Evolutionary conservation across 2,329 filamentous ascomycete species (phyloP).

Genomic region (Xylariales sp.): DNA sequence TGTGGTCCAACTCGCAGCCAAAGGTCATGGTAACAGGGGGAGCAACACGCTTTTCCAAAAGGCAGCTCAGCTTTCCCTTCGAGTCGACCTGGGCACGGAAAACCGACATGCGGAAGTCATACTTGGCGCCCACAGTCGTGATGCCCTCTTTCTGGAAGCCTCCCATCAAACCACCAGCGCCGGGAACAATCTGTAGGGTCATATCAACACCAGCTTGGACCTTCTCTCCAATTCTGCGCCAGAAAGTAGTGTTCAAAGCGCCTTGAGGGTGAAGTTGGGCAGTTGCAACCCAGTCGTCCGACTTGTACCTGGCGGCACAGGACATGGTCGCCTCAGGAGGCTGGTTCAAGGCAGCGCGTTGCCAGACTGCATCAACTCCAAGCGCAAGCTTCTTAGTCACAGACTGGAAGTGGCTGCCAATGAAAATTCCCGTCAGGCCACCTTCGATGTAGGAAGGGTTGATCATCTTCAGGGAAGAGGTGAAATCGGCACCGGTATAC

Average conservation of each 20-base stretch:
- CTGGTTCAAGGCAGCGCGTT: constrained; percentile 76
- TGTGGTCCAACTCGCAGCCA: constrained; percentile 93
- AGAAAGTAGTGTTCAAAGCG: constrained; percentile 86
- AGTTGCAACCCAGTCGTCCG: constrained; percentile 86
- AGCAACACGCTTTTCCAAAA: constrained; percentile 93
- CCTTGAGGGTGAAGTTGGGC: constrained; percentile 87
- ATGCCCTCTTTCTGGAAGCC: constrained; percentile 79
- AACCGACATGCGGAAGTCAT: constrained; percentile 93
- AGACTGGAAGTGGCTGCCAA: constrained; percentile 92
- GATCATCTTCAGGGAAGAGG: constrained; percentile 84
- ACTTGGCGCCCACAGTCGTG: constrained; percentile 91
- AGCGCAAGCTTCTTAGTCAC: constrained; percentile 82
- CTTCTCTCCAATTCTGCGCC: constrained; percentile 87
- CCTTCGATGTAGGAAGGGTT: constrained; percentile 95
- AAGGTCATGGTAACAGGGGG: constrained; percentile 92
- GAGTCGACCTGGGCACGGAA: constrained; percentile 97
- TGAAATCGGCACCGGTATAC: constrained; percentile 91
- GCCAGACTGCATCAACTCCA: constrained; percentile 88
- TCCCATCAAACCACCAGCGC: constrained; percentile 65
- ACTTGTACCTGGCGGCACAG: constrained; percentile 89
- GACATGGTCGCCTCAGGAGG: constrained; percentile 88
- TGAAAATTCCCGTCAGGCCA: constrained; percentile 88
- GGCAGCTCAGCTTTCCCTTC: constrained; percentile 85
- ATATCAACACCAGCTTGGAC: constrained; percentile 95
- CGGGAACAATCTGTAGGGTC: constrained; percentile 75